Base-by-base conservation (phyloP, 2,329 filamentous ascomycete species). In the Aschersonia sp. region DNA sequence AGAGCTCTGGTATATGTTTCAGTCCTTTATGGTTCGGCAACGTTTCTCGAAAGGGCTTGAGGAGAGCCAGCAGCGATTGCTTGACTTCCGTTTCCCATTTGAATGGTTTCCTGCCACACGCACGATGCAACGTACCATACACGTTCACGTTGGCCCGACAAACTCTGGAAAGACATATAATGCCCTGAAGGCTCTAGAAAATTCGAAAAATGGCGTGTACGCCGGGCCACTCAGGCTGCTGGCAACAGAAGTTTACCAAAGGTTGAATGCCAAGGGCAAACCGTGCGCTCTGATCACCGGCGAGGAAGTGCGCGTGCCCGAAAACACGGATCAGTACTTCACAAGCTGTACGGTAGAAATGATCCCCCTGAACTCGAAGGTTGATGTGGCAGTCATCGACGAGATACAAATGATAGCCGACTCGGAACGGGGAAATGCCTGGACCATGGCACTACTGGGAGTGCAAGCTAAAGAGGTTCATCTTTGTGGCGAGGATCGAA, bases 111-210 rank as follows among this genome's bases (percentile, higher is more conserved):
- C 90, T 1, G 80, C 78, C 4, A 92, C 92, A 2, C 77, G 94
- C 50, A 73, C 78, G 43, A 71, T 92, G 56, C 85, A 89, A 58
- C 76, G 92, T 43, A 90, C 79, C 0, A 76, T 98, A 41, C 87
- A 97, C 67, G 70, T 98, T 22, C 92, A 98, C 57, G 88, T 98
- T 45, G 92, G 92, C 0, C 92, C 92, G 1, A 98, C 92, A 2
- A 98, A 98, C 63, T 97, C 92, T 1, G 92, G 92, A 49, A 98
- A 98, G 71, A 98, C 94, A 0, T 98, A 97, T 60, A 84, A 88
- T 60, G 94, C 92, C 1, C 68, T 98, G 53, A 83, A 94, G 65
- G 80, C 84, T 10, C 73, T 98, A 9, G 87, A 96, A 61, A 71
- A 78, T 45, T 82, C 83, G 2, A 73, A 81, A 32, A 75, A 72